These are phyloP conservation scores for Nigrospora sphaerica DNA, from an alignment of 2,329 filamentous ascomycete species.

Conservation along the genomic window DNA sequence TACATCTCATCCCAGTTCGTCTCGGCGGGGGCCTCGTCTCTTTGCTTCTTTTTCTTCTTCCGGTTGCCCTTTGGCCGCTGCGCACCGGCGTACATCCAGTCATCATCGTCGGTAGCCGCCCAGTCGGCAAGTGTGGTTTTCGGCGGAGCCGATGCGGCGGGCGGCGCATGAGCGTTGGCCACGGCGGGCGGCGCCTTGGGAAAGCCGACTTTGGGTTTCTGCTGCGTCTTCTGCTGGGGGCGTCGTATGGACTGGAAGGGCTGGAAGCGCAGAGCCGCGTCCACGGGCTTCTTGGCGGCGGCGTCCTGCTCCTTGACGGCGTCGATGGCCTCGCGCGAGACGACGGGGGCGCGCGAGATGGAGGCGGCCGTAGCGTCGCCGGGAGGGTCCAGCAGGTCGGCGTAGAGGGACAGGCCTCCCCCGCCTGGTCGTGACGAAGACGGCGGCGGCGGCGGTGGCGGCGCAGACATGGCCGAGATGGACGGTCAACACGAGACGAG, in stretches of 20 bases:
- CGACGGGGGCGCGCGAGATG: slow-evolving; percentile 70
- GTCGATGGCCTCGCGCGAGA: slow-evolving; percentile 54
- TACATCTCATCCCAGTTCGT: slow-evolving; percentile 92
- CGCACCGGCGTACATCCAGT: slow-evolving; percentile 59
- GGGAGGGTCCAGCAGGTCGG: slow-evolving; percentile 66
- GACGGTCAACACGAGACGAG: no score
- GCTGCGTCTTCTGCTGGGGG: slow-evolving; percentile 57
- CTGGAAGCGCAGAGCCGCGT: slow-evolving; percentile 74
- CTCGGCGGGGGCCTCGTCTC: slow-evolving; percentile 45
- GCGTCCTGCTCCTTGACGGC: slow-evolving; percentile 36
- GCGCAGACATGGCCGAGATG: slow-evolving; percentile 14
- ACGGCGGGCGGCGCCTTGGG: slow-evolving; percentile 32
- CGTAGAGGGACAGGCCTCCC: slow-evolving; percentile 68
- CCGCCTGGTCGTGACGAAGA: slow-evolving; percentile 15
- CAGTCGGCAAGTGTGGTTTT: slow-evolving; percentile 77
- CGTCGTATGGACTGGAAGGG: slow-evolving; percentile 60
- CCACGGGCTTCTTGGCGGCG: slow-evolving; percentile 53
- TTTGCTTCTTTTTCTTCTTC: slow-evolving; percentile 65
- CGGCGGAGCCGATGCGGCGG: slow-evolving; percentile 30
- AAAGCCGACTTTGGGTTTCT: slow-evolving; percentile 52
- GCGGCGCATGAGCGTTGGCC: slow-evolving; percentile 16
- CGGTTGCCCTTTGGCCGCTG: slow-evolving; percentile 72
- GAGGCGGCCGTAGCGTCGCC: slow-evolving; percentile 44
- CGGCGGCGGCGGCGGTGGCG: slow-evolving; percentile 28
- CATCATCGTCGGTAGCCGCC: slow-evolving; percentile 70